phyloP scores from a whole-genome alignment of 208 protist species.

The Trypanosoma platydactyli region DNA sequence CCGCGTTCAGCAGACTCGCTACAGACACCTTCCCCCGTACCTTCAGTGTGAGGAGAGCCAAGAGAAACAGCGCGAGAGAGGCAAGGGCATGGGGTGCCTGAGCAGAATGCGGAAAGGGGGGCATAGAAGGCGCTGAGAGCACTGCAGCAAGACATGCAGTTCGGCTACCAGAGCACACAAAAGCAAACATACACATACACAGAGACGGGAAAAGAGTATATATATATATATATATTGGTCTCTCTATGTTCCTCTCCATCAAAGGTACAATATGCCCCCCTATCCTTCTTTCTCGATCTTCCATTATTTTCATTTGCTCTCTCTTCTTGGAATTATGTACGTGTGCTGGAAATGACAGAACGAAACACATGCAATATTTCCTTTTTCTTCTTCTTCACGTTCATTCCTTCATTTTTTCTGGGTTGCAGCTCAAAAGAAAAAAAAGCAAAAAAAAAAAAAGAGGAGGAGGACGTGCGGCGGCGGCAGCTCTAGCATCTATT shows the following conservation, averaged over 20 bases:
- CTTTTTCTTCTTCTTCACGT: slow-evolving; percentile 23
- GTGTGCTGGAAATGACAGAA: not conserved
- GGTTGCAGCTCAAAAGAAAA: not conserved
- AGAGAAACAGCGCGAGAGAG: too few species aligned
- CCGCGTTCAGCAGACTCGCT: not conserved
- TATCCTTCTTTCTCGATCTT: not conserved
- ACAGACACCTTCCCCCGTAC: not conserved
- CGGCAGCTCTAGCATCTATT: not conserved
- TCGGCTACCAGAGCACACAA: too few species aligned
- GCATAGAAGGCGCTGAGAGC: too few species aligned
- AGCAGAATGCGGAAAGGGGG: too few species aligned
- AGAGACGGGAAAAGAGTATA: too few species aligned
- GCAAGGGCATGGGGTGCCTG: too few species aligned
- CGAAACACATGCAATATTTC: not conserved
- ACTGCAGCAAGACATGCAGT: too few species aligned
- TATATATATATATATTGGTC: too few species aligned
- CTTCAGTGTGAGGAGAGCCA: not conserved
- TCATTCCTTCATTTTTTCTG: slow-evolving; percentile 12
- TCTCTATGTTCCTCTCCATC: not conserved
- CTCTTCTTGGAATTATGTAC: not conserved
- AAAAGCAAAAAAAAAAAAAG: slow-evolving; percentile 6
- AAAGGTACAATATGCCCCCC: not conserved
- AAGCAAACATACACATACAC: too few species aligned
- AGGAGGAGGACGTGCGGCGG: not conserved
- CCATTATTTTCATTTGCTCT: not conserved